Conservation (phyloP, 495 filamentous ascomycete species). For the Penicillium manginii region DNA sequence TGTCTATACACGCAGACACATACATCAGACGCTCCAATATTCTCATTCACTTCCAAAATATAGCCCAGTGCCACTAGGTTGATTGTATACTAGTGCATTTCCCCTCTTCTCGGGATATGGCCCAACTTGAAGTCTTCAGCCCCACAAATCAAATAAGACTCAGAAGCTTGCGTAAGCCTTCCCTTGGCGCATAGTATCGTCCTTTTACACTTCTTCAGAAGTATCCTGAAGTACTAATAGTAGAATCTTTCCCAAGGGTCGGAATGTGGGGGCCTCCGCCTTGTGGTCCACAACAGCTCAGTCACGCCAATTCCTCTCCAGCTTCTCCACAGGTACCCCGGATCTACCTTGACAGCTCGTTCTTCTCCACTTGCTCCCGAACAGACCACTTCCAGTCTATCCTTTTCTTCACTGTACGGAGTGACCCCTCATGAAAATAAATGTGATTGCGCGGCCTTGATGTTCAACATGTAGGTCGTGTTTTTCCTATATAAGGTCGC, state of each 20-base stretch:
- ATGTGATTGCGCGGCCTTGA: constrained; percentile 7
- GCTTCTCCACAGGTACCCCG: constrained; percentile 4
- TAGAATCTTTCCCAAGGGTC: not conserved
- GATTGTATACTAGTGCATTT: too few relatives aligned
- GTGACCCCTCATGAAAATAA: not conserved
- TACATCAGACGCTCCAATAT: too few relatives aligned
- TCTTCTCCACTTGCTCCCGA: constrained; percentile 13
- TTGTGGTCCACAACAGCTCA: not conserved
- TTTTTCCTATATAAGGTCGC: not conserved
- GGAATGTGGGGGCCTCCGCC: constrained; percentile 16
- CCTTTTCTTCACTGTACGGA: not conserved
- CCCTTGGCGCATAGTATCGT: not conserved
- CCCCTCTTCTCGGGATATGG: too few relatives aligned
- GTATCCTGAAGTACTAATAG: not conserved
- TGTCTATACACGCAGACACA: not conserved
- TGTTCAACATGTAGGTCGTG: not conserved
- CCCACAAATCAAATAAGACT: not conserved
- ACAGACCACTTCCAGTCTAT: not conserved
- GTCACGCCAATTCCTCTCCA: too few relatives aligned
- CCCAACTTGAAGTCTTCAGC: too few relatives aligned
- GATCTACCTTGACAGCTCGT: not conserved
- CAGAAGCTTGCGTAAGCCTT: not conserved
- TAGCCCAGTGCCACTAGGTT: too few relatives aligned
- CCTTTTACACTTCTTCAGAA: not conserved
- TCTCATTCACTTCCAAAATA: too few relatives aligned